phyloP scores from a whole-genome alignment of 768 basidiomycete species.

The Kwoniella dejecticola region DNA sequence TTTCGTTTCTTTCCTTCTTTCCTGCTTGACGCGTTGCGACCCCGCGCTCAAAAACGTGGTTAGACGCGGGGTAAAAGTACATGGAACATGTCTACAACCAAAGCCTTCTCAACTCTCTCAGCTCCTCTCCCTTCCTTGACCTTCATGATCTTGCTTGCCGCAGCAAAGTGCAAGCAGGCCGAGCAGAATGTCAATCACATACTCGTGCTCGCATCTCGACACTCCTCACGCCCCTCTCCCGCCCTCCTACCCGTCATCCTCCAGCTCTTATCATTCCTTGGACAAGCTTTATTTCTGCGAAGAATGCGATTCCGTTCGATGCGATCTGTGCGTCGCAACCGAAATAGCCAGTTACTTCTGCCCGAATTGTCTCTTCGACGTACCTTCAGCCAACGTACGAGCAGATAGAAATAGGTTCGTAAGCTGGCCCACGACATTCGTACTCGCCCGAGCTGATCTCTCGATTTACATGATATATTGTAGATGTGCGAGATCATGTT shows the following conservation, averaged over 20 bases:
- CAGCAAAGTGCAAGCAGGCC: no score
- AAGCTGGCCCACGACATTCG: not conserved
- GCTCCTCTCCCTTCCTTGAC: no score
- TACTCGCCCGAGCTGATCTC: no score
- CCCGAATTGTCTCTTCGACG: slow-evolving; percentile 97
- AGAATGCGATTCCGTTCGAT: slow-evolving; percentile 94
- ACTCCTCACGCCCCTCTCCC: slow-evolving; percentile 71
- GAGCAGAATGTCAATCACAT: slow-evolving; percentile 41
- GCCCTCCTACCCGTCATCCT: slow-evolving; percentile 65
- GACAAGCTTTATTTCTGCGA: slow-evolving; percentile 93
- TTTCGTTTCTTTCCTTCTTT: not conserved
- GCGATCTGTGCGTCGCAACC: slow-evolving; percentile 84
- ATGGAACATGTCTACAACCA: not conserved
- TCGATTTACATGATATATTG: no score
- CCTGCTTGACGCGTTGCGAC: not conserved
- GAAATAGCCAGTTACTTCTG: slow-evolving; percentile 98
- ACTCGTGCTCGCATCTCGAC: slow-evolving; percentile 56
- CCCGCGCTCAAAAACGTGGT: not conserved
- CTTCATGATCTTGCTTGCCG: no score
- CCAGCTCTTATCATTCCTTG: slow-evolving; percentile 77
- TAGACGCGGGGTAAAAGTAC: not conserved
- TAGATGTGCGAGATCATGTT: slow-evolving; percentile 98
- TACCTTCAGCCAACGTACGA: slow-evolving; percentile 95
- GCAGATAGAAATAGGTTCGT: slow-evolving; percentile 91
- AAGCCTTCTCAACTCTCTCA: no score